Evolutionary conservation across 2,329 filamentous ascomycete species (phyloP).

Genomic region (Geosmithia putterillii): DNA sequence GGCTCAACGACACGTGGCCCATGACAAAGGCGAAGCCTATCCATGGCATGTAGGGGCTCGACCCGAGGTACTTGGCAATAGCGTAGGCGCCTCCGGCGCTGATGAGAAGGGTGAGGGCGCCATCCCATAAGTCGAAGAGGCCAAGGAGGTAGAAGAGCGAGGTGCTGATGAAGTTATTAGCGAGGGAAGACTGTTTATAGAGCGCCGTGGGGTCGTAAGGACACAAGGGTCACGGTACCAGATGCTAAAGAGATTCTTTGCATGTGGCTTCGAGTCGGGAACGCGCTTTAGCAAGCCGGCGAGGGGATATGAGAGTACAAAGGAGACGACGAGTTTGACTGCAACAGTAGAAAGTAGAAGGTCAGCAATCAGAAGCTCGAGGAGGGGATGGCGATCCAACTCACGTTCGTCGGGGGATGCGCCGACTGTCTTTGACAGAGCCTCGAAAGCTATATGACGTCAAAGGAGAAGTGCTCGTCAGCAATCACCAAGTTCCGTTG

Average conservation of each 20-base stretch:
- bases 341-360: constrained; percentile 2
- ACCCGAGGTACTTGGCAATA: constrained; percentile 69
- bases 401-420: constrained; percentile 25
- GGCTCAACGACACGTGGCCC: constrained; percentile 87
- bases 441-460: constrained; percentile 13
- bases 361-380: not conserved
- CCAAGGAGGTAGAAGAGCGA: constrained; percentile 87
- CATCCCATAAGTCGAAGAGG: constrained; percentile 84
- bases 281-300: constrained; percentile 81
- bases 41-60: constrained; percentile 93
- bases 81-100: constrained; percentile 69
- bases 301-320: constrained; percentile 85
- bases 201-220: not conserved
- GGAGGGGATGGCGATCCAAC: constrained; percentile 3
- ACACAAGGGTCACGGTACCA: constrained; percentile 32
- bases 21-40: constrained; percentile 87
- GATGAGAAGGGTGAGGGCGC: constrained; percentile 66
- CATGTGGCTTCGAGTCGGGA: constrained; percentile 69
- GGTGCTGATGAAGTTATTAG: constrained; percentile 33
- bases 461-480: not conserved
- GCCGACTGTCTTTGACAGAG: constrained; percentile 16
- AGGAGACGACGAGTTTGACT: constrained; percentile 91
- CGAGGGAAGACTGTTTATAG: not conserved
- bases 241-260: constrained; percentile 84
- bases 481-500: not conserved